Conservation (phyloP, 1,284 basidiomycete species). For the Amylostereum areolatum region DNA sequence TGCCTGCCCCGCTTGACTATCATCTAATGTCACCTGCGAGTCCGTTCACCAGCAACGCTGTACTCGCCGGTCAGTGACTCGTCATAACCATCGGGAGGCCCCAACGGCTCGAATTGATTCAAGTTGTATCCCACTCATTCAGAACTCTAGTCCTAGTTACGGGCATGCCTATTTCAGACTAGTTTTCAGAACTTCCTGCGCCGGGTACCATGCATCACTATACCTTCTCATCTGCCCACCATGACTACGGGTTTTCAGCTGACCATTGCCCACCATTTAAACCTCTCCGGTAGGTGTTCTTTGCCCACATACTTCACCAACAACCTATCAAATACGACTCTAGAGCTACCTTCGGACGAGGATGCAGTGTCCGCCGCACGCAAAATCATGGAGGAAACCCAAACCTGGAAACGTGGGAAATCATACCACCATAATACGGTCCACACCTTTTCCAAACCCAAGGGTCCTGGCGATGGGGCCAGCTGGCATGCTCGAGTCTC, state of each 20-base stretch:
- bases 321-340: background rate
- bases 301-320: slow-evolving; percentile 5
- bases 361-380: slow-evolving; percentile 46
- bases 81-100: too few relatives aligned
- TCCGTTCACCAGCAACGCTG: too few relatives aligned
- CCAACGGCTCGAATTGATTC: too few relatives aligned
- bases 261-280: slow-evolving; percentile 20
- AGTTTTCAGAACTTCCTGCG: background rate
- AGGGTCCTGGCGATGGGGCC: slow-evolving; percentile 46
- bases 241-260: slow-evolving; percentile 11
- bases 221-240: background rate
- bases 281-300: slow-evolving; percentile 30
- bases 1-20: too few relatives aligned
- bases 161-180: too few relatives aligned
- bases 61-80: too few relatives aligned
- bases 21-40: too few relatives aligned
- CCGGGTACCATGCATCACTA: background rate
- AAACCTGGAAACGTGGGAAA: slow-evolving; percentile 63
- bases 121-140: too few relatives aligned
- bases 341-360: slow-evolving; percentile 59
- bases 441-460: slow-evolving; percentile 46
- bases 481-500: slow-evolving; percentile 65
- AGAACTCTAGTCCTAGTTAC: too few relatives aligned
- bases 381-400: slow-evolving; percentile 47
- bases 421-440: slow-evolving; percentile 47